Evolutionary conservation across 345 rosid genomes (phyloP).

Genomic region (Gossypium anomalum): DNA sequence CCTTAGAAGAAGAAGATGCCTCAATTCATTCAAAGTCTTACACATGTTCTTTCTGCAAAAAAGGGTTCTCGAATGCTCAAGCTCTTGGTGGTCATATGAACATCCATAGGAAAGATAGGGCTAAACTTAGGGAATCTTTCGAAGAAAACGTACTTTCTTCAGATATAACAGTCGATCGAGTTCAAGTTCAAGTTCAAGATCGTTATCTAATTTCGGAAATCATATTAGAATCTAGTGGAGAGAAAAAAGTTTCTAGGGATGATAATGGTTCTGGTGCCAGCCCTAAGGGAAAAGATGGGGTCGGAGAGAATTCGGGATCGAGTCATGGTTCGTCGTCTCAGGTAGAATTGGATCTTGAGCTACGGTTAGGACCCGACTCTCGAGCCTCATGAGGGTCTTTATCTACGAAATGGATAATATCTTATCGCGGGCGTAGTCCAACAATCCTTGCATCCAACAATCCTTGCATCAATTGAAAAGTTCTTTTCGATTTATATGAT

Average conservation of each 20-base stretch:
- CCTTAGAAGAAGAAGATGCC: constrained; percentile 10
- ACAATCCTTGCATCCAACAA: too few relatives aligned
- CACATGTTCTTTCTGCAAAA: constrained; percentile 53
- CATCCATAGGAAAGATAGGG: constrained; percentile 59
- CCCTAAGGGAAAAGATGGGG: constrained; percentile 11
- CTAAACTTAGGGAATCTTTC: constrained; percentile 34
- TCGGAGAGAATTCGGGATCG: neutral
- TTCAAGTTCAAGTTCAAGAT: neutral
- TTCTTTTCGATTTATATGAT: neutral
- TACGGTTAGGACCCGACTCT: constrained; percentile 54
- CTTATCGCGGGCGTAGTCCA: too few relatives aligned
- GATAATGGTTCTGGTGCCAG: neutral
- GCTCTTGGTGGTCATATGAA: constrained; percentile 80
- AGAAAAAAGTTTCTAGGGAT: constrained; percentile 13
- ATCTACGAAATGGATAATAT: too few relatives aligned
- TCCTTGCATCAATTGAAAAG: too few relatives aligned
- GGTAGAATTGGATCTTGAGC: constrained; percentile 60
- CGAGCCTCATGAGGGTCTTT: constrained; percentile 19
- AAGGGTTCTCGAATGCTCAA: constrained; percentile 64
- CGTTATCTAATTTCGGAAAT: constrained; percentile 1
- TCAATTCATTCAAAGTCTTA: constrained; percentile 26
- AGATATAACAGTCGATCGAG: neutral
- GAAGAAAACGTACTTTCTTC: constrained; percentile 30
- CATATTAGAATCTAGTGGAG: constrained; percentile 21
- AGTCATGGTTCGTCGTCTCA: constrained; percentile 17